Evolutionary conservation across 2,329 filamentous ascomycete species (phyloP).

Genomic region (Sporothrix variecibatus): DNA sequence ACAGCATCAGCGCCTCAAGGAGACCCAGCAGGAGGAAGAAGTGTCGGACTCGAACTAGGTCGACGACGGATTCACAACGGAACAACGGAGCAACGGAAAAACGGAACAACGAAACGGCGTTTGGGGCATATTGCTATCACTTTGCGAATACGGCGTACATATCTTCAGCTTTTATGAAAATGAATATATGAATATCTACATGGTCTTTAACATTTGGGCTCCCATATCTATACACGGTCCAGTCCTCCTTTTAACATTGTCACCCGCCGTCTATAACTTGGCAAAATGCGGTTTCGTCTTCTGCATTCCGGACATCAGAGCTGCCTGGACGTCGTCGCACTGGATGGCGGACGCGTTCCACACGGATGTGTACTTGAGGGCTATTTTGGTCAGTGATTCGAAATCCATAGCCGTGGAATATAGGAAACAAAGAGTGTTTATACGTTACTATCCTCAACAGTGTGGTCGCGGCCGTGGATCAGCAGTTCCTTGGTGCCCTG

Average conservation of each 20-base stretch:
- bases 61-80: background rate
- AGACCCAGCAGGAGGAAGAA: slow-evolving; percentile 40
- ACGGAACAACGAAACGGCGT: background rate
- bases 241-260: background rate
- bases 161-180: background rate
- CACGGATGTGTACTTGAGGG: slow-evolving; percentile 76
- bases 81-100: background rate
- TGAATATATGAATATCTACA: background rate
- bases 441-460: slow-evolving; percentile 70
- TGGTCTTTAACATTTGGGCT: background rate
- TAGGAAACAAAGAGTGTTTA: slow-evolving; percentile 5
- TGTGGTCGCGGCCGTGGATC: slow-evolving; percentile 78
- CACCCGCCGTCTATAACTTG: slow-evolving; percentile 64
- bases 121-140: background rate
- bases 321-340: slow-evolving; percentile 72
- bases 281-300: slow-evolving; percentile 81
- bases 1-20: slow-evolving; percentile 35
- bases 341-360: slow-evolving; percentile 89
- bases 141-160: background rate
- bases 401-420: background rate
- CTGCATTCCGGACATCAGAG: slow-evolving; percentile 73
- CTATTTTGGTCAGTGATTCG: slow-evolving; percentile 40
- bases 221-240: background rate
- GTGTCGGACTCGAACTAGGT: slow-evolving; percentile 33
- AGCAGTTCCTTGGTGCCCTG: slow-evolving; percentile 85